phyloP scores from a whole-genome alignment of 768 basidiomycete species.

The Gelatoporia subvermispora region DNA sequence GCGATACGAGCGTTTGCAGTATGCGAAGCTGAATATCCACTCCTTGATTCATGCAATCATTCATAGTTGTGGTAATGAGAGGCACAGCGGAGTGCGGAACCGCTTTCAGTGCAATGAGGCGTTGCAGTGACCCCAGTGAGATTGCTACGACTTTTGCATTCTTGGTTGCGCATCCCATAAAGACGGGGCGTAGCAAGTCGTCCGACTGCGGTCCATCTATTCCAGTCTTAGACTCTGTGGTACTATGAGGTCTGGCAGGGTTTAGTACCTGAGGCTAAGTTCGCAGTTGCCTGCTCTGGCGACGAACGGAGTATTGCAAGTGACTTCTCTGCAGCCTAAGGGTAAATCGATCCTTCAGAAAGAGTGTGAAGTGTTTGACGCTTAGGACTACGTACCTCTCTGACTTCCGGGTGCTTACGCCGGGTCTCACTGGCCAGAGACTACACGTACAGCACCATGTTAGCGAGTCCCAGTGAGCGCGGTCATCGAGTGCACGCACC shows the following conservation, averaged over 20 bases:
- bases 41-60: constrained; percentile 84
- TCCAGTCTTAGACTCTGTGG: not conserved
- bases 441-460: constrained; percentile 30
- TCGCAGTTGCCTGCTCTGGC: constrained; percentile 71
- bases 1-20: constrained; percentile 84
- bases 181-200: constrained; percentile 79
- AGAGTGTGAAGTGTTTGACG: not conserved
- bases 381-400: constrained; percentile 35
- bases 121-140: constrained; percentile 84
- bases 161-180: constrained; percentile 91
- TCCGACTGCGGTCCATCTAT: constrained; percentile 76
- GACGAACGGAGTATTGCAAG: constrained; percentile 75
- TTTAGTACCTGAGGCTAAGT: constrained; percentile 65
- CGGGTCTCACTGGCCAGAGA: constrained; percentile 85
- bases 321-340: constrained; percentile 83
- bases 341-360: not conserved
- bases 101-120: constrained; percentile 82
- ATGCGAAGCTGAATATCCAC: constrained; percentile 96
- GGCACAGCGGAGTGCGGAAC: constrained; percentile 79
- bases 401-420: constrained; percentile 76
- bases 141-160: constrained; percentile 93
- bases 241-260: not conserved
- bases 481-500: constrained; percentile 39
- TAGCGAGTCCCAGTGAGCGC: constrained; percentile 5
- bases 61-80: constrained; percentile 78